Percentiles rank a stretch among this genome's conserved stretches.
Evolutionary conservation across 2,329 filamentous ascomycete genomes (phyloP).

Genomic region (Trichoderma pleuroti): DNA sequence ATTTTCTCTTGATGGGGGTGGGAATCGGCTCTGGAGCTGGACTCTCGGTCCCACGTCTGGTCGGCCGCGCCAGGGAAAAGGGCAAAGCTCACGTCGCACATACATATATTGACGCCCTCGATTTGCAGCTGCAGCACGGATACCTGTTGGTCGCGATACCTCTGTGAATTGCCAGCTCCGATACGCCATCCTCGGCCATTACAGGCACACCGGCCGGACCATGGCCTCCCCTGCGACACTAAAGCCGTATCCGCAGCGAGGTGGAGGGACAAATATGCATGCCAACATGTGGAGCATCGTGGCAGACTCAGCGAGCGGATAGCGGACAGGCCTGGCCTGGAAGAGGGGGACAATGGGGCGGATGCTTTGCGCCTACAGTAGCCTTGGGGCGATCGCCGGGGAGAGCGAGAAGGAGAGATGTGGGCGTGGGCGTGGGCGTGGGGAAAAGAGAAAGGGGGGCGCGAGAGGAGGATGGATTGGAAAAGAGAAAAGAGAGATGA

Average conservation of each 20-base stretch:
- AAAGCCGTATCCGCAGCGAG: not conserved
- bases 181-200: not conserved
- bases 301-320: constrained; percentile 7
- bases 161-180: not conserved
- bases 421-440: constrained; percentile 3
- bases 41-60: not conserved
- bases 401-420: constrained; percentile 13
- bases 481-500: not conserved
- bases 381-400: constrained; percentile 11
- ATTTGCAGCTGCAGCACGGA: not conserved
- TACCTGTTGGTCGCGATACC: not conserved
- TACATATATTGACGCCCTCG: not conserved
- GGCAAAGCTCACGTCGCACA: not conserved
- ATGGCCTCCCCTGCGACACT: not conserved
- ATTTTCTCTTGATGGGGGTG: not conserved
- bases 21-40: not conserved
- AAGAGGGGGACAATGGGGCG: constrained; percentile 7
- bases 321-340: constrained; percentile 15
- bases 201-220: not conserved
- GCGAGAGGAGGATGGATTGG: not conserved
- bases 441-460: not conserved
- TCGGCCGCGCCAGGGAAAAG: not conserved
- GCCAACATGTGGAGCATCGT: not conserved
- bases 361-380: constrained; percentile 1
- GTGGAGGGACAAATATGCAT: constrained; percentile 5